Base-by-base conservation (phyloP, 768 basidiomycete genomes). In the Tulasnella calospora region DNA sequence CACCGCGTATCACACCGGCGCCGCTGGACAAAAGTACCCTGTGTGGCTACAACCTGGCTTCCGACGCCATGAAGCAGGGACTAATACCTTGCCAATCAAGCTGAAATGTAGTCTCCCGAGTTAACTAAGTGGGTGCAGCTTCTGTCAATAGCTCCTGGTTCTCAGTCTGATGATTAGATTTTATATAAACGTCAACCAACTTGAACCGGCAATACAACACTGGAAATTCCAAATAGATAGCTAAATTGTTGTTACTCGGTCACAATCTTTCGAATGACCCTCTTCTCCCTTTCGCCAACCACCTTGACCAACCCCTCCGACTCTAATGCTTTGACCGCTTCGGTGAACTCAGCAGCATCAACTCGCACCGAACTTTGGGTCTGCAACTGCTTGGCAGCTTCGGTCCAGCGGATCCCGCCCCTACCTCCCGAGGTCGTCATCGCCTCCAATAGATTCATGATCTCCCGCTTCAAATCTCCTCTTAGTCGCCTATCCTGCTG, bases 381-480 rank as follows among this genome's bases (percentile, higher is more conserved):
- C 57, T 91, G 90, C 72, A 99, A 86, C 76, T 87, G 86, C 85
- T 89, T 92, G 71, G 94, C 86, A n/a, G 91, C 92, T 30, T 98
- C 95, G 5, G 86, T 85, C 94, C 95, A 98, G 81, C 90, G 89
- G 79, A 95, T 84, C 12, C 61, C 61, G 30, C 61, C 61, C 19
- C 61, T 35, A 21, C 95, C 90, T 78, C 90, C 88, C 35, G 86
- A 86, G 19, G 47, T 38, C 27, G 75, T 23, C 3, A 84, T 85
- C 12, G 82, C 79, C 51, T 92, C 90, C 79, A 95, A 84, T 81
- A 95, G 85, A 35, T 83, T 86, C 81, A 95, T 82, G 17, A 98
- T 85, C 82, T 94, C 98, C 82, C 88, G 90, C 81, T 92, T 90
- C 88, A 99, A 91, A 84, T 98, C 96, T n/a, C 93, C 94, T 69